phyloP scores from a whole-genome alignment of 805 yeast genomes.

The Kodamaea sagamina region DNA sequence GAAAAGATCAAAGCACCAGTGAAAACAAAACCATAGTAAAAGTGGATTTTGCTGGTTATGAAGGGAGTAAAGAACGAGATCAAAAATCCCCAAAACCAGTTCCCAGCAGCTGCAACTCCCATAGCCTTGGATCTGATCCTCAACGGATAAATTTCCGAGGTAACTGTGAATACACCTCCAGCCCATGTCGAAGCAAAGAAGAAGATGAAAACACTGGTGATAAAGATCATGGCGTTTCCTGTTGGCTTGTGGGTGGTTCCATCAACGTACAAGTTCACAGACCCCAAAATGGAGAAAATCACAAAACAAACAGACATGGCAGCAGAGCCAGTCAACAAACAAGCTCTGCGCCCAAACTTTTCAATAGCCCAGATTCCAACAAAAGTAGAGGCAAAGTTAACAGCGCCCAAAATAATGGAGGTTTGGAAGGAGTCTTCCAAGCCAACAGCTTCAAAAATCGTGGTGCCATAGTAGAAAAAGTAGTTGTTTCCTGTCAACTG shows the following conservation, averaged over 20 bases:
- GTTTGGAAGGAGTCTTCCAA: slow-evolving; percentile 56
- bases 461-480: slow-evolving; percentile 66
- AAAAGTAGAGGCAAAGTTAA: slow-evolving; percentile 58
- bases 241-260: slow-evolving; percentile 27
- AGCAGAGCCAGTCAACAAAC: slow-evolving; percentile 50
- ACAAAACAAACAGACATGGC: slow-evolving; percentile 29
- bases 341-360: slow-evolving; percentile 53
- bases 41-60: slow-evolving; percentile 60
- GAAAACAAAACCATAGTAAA: slow-evolving; percentile 66
- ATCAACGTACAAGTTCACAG: slow-evolving; percentile 22
- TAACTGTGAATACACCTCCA: slow-evolving; percentile 30
- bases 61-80: slow-evolving; percentile 65
- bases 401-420: slow-evolving; percentile 58
- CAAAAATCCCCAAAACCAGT: slow-evolving; percentile 35
- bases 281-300: slow-evolving; percentile 27
- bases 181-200: slow-evolving; percentile 35
- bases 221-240: slow-evolving; percentile 32
- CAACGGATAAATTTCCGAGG: slow-evolving; percentile 32
- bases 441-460: slow-evolving; percentile 62
- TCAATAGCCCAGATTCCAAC: slow-evolving; percentile 55
- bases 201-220: slow-evolving; percentile 31
- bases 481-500: slow-evolving; percentile 66
- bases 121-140: slow-evolving; percentile 33
- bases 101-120: slow-evolving; percentile 32
- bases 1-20: slow-evolving; percentile 63